phyloP scores from a whole-genome alignment of 306 rosid species.

The Coriaria nepalensis region DNA sequence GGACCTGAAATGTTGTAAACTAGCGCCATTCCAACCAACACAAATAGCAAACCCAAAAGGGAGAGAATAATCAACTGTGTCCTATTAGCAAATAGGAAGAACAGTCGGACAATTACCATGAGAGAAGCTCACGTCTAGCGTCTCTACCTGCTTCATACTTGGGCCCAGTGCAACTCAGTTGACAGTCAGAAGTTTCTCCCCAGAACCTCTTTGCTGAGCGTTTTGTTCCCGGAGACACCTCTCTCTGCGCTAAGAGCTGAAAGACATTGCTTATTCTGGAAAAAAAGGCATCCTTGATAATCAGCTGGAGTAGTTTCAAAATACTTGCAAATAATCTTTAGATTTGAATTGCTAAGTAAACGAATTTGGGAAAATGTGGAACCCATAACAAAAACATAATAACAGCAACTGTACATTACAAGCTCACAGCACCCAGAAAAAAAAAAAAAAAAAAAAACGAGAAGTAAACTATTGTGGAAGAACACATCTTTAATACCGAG shows the following conservation, averaged over 20 bases:
- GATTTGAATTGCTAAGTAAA: too few species aligned
- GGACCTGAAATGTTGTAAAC: neutral
- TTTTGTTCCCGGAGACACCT: slow-evolving; percentile 31
- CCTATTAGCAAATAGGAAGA: too few species aligned
- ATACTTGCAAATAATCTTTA: neutral
- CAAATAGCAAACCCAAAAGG: neutral
- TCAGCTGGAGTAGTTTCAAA: neutral
- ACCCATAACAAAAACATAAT: too few species aligned
- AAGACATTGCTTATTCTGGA: slow-evolving; percentile 35
- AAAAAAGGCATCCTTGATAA: neutral
- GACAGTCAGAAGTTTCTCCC: slow-evolving; percentile 21
- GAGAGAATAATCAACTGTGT: neutral
- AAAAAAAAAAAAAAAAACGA: too few species aligned
- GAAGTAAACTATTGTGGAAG: too few species aligned
- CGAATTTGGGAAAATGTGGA: too few species aligned
- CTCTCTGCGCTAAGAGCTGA: slow-evolving; percentile 34
- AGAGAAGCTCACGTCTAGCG: slow-evolving; percentile 35
- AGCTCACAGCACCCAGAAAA: too few species aligned
- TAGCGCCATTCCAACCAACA: neutral
- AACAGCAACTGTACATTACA: too few species aligned
- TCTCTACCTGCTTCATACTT: slow-evolving; percentile 27
- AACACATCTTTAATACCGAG: too few species aligned
- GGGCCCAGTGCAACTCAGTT: slow-evolving; percentile 13
- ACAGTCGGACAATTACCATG: slow-evolving; percentile 24
- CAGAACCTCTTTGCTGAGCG: slow-evolving; percentile 23